These are phyloP conservation scores for Aspergillus fijiensis DNA, from an alignment of 2,329 filamentous ascomycete species.

Conservation along the genomic window DNA sequence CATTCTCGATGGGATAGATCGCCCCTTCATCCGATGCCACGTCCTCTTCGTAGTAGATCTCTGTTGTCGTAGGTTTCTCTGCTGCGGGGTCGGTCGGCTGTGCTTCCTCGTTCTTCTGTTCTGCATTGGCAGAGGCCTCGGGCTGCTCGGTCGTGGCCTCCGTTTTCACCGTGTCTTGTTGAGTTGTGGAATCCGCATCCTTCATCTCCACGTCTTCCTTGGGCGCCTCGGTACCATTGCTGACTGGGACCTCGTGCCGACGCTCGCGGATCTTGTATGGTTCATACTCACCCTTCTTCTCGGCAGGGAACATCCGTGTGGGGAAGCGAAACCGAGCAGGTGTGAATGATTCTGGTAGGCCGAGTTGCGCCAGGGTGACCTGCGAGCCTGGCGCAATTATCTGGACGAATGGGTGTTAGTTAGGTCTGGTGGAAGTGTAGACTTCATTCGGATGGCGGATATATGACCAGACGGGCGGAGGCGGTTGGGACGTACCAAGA, in stretches of 20 bases:
- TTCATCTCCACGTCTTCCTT: constrained; percentile 48
- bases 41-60: constrained; percentile 79
- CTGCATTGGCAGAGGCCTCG: constrained; percentile 8
- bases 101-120: constrained; percentile 23
- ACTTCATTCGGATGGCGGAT: neutral
- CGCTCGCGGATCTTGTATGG: constrained; percentile 73
- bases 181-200: constrained; percentile 37
- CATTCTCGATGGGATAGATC: constrained; percentile 78
- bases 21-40: constrained; percentile 84
- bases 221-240: constrained; percentile 30
- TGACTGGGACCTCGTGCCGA: constrained; percentile 29
- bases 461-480: neutral
- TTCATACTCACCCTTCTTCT: constrained; percentile 75
- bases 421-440: neutral
- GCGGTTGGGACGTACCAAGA: constrained; percentile 42
- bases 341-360: constrained; percentile 84
- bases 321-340: constrained; percentile 82
- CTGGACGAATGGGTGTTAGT: constrained; percentile 28
- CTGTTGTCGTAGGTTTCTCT: constrained; percentile 37
- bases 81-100: constrained; percentile 28
- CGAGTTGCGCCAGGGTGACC: constrained; percentile 87
- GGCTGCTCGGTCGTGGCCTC: neutral
- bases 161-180: constrained; percentile 13
- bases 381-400: constrained; percentile 69
- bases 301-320: constrained; percentile 86